phyloP scores from a whole-genome alignment of 371 early-diverging fungal species.

The Dinochytrium kinnereticum region DNA sequence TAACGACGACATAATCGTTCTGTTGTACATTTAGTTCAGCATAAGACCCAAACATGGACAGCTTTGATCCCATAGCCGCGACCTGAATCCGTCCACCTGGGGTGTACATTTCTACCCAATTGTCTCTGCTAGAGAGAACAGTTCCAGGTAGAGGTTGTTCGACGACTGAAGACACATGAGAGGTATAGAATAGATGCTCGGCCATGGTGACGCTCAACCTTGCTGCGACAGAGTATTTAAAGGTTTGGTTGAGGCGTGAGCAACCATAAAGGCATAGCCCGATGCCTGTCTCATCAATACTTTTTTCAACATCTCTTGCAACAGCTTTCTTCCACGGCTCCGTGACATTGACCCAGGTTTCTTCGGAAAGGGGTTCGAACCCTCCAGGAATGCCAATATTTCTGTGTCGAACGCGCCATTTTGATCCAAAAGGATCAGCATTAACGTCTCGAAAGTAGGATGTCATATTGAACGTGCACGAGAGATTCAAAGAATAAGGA shows the following conservation, averaged over 20 bases:
- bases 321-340: not conserved
- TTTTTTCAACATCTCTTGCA: not conserved
- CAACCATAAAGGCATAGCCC: slow-evolving; percentile 6
- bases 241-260: not conserved
- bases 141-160: not conserved
- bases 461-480: not conserved
- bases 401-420: not conserved
- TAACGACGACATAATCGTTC: not conserved
- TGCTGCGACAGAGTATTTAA: not conserved
- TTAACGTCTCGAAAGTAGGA: not conserved
- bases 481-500: not conserved
- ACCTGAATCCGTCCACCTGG: not conserved
- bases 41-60: not conserved
- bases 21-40: not conserved
- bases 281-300: not conserved
- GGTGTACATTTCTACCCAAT: not conserved
- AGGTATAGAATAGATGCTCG: not conserved
- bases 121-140: not conserved
- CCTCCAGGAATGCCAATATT: not conserved
- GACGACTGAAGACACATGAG: not conserved
- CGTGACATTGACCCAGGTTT: not conserved
- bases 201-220: not conserved
- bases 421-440: not conserved
- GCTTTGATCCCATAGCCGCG: not conserved
- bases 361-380: not conserved